Evolutionary conservation across 441 rosid species (phyloP), one percentile per base, ranked within the genome.

Genomic region (Syzygium syzygioides): DNA sequence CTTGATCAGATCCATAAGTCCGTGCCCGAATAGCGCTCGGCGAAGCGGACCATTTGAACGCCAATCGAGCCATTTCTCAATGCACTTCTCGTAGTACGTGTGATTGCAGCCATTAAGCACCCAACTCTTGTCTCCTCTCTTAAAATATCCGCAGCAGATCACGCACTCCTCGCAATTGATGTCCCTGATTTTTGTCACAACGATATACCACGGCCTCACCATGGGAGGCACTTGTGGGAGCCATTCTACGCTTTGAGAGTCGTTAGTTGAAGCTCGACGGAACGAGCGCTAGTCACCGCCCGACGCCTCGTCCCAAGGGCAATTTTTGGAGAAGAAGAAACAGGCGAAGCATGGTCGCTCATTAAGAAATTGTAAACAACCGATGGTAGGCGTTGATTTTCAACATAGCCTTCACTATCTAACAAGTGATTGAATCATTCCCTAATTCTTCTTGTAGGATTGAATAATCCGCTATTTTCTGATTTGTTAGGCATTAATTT

Each of bases 231-330:
- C 30, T 59, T 26, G 30, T 26, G 30, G 64, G 30, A 59, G 30
- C 64, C 64, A 59, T 12, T 59, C 0, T 0, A 59, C 5, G 76
- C 6, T 0, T 3, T 3, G 11, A 2, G 76, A 64, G 23, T 64
- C 37, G 17, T 23, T 30, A 14, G 76, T n/a, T 64, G 37, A 30
- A 64, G 71, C 71, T 30, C 37, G 20, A 64, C 11, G 10, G 30
- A 64, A 11, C 6, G 6, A 30, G 14, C 79, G 7, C 25, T 18
- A 34, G 45, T 26, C 28, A 8, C 41, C 14, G 26, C 37, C 5
- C 45, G 4, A 68, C 32, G 25, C 45, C 19, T 18, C 26, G 23
- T 71, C 48, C 15, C 15, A 0, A 71, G 2, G 15, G 50, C 80
- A 0, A 71, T 71, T 20, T 71, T 19, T 71, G 26, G 80, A 1